Evolutionary conservation across 768 basidiomycete genomes (phyloP).

Genomic region (Hericium rajendrae): DNA sequence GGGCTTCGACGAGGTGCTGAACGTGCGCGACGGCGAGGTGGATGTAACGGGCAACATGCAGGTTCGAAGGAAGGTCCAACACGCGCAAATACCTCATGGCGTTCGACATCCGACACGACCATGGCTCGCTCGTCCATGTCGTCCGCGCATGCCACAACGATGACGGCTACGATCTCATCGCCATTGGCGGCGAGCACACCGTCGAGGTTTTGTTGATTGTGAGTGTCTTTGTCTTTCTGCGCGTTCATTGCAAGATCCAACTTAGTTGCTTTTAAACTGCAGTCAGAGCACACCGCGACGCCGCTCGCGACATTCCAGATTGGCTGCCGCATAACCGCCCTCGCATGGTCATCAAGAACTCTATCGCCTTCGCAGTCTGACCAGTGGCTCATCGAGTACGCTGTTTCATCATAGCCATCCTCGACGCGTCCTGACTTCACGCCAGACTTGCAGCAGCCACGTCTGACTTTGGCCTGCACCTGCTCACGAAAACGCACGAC

Average conservation of each 20-base stretch:
- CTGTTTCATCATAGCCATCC: not conserved
- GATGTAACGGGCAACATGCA: not conserved
- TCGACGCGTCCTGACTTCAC: not conserved
- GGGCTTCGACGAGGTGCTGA: not conserved
- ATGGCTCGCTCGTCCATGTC: conserved; percentile 50
- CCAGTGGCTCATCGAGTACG: conserved; percentile 65
- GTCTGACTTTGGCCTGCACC: conserved; percentile 59
- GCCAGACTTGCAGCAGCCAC: conserved; percentile 58
- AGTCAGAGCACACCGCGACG: conserved; percentile 30
- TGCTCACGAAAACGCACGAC: conserved; percentile 47
- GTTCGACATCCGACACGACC: conserved; percentile 43
- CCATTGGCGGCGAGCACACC: conserved; percentile 64
- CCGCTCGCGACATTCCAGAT: conserved; percentile 65
- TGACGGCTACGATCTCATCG: conserved; percentile 60
- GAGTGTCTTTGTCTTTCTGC: conserved; percentile 20
- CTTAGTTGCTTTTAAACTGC: conserved; percentile 21
- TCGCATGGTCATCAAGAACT: conserved; percentile 70
- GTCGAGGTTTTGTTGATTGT: conserved; percentile 62
- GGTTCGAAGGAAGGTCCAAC: not conserved
- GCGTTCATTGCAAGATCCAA: conserved; percentile 2
- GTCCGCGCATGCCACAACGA: conserved; percentile 55
- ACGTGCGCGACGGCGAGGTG: not conserved
- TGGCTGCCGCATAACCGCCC: conserved; percentile 57
- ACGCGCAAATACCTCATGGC: conserved; percentile 25
- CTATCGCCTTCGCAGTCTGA: conserved; percentile 57